Percentiles rank a stretch among this genome's conserved stretches.
phyloP scores from a whole-genome alignment of 1,139 yeast genomes.

The Protomyces lactucae-debilis region DNA sequence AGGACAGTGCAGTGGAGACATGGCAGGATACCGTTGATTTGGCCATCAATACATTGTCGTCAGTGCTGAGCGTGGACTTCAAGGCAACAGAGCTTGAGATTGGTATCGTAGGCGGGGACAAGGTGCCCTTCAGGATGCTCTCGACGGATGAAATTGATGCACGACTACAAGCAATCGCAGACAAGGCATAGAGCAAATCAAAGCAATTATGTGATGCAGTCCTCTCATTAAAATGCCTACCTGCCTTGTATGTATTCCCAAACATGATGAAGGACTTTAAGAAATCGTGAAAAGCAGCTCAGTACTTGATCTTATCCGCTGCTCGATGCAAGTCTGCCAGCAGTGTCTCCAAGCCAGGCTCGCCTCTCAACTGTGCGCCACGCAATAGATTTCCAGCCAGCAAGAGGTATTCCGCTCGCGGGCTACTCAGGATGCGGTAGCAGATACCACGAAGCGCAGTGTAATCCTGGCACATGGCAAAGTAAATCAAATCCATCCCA shows the following conservation, averaged over 20 bases:
- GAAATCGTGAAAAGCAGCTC: background rate
- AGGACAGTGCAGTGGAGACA: slow-evolving; percentile 50
- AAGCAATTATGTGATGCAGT: background rate
- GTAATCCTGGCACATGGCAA: slow-evolving; percentile 13
- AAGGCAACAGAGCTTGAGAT: slow-evolving; percentile 88
- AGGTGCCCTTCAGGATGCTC: slow-evolving; percentile 54
- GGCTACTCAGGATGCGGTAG: slow-evolving; percentile 2
- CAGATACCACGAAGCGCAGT: slow-evolving; percentile 4
- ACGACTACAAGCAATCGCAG: slow-evolving; percentile 88
- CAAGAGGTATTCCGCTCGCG: slow-evolving; percentile 4
- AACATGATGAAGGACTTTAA: too few relatives aligned
- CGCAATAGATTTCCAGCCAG: slow-evolving; percentile 1
- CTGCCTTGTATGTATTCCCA: background rate
- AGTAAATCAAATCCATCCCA: slow-evolving; percentile 13
- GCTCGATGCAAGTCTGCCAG: slow-evolving; percentile 1
- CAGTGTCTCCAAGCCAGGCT: slow-evolving; percentile 3
- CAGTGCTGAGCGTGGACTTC: slow-evolving; percentile 85
- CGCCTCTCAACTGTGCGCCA: slow-evolving; percentile 9
- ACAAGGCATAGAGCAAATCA: slow-evolving; percentile 64
- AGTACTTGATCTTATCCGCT: background rate
- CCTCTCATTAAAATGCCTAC: background rate
- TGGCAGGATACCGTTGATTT: slow-evolving; percentile 88
- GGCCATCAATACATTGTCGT: slow-evolving; percentile 78
- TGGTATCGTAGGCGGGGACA: slow-evolving; percentile 70
- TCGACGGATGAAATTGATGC: slow-evolving; percentile 87